Base-by-base conservation (phyloP, 2,329 filamentous ascomycete genomes). In the Cephalotrichum gorgonifer region DNA sequence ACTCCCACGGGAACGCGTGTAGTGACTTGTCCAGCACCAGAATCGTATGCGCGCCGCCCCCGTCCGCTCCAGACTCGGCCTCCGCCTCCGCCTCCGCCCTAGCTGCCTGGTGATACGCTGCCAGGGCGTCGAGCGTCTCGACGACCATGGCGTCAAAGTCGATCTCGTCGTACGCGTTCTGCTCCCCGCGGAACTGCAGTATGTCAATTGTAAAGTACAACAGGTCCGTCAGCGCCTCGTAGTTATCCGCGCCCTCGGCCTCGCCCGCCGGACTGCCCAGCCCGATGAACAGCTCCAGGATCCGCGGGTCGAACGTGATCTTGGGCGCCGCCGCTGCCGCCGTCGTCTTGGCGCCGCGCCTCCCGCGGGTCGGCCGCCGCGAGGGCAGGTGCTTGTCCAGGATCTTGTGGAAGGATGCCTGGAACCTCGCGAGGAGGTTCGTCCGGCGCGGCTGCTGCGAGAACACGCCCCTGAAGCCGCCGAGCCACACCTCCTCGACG, bases 121-220 rank as follows among this genome's bases (percentile, higher is more conserved):
- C 79, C 25, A 98, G 70, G 2, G 89, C 88, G 65, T 96, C 91
- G 35, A 88, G 77, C 0, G 87, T 88, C 57, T 95, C 89, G 35
- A 97, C 76, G 5, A 90, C 81, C 79, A 98, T 94, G 56, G 76
- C 70, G 54, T 98, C 93, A 60, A 97, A 95, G 64, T 97, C 91
- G 54, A 98, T 87, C 67, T 98, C 93, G 57, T 98, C 93, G 65
- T 96, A 96, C 0, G 94, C 93, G 61, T 97, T 98, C 44, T 83
- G 79, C 67, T 98, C 94, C 15, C 93, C 93, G 57, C 95, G 88
- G 64, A 98, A 97, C 62, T 97, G 93, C 3, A 98, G 73, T 47
- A 97, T 90, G 58, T 98, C 93, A 6, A 98, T 84, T 1, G 97
- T 86, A 61, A 97, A 97, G 67, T 96, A 97, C 3, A 98, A 76